Percentiles rank a stretch among this genome's conserved stretches.
phyloP scores from a whole-genome alignment of 371 early-diverging fungal genomes.

The Zancudomyces culisetae region DNA sequence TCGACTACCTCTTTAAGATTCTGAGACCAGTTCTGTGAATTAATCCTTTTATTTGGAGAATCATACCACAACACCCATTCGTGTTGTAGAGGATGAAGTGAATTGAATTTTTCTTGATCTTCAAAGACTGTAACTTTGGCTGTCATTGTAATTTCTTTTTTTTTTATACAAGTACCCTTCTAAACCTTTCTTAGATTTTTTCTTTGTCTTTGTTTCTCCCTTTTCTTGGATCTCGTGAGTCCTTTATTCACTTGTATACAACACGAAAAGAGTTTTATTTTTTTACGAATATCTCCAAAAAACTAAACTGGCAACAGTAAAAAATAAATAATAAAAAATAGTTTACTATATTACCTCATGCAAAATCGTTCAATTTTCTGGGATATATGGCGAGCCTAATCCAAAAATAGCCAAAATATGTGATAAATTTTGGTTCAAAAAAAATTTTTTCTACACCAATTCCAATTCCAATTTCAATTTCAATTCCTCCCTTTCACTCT shows the following conservation, averaged over 20 bases:
- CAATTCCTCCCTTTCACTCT: no score
- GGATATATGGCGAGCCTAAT: no score
- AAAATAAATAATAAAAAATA: slow-evolving; percentile 4
- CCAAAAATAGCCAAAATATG: no score
- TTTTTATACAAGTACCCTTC: no score
- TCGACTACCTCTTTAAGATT: slow-evolving; percentile 72
- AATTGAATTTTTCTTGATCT: slow-evolving; percentile 46
- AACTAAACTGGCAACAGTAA: not conserved
- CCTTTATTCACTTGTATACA: no score
- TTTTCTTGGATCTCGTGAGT: no score
- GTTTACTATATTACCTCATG: no score
- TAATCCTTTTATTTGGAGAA: slow-evolving; percentile 56
- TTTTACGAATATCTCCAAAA: not conserved
- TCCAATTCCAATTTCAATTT: no score
- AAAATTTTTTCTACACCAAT: no score
- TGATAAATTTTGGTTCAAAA: no score
- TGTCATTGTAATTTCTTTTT: not conserved
- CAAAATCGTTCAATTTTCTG: no score
- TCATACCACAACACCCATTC: slow-evolving; percentile 92
- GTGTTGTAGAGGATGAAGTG: slow-evolving; percentile 74
- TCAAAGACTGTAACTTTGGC: slow-evolving; percentile 26
- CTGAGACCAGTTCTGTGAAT: slow-evolving; percentile 61
- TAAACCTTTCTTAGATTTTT: not conserved
- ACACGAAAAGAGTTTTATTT: no score
- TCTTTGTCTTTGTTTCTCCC: not conserved